A percentile compares a stretch with the other conserved stretches of the same genome.
Conservation (phyloP, 257 asterid genomes). For the Nicotiana knightiana region DNA sequence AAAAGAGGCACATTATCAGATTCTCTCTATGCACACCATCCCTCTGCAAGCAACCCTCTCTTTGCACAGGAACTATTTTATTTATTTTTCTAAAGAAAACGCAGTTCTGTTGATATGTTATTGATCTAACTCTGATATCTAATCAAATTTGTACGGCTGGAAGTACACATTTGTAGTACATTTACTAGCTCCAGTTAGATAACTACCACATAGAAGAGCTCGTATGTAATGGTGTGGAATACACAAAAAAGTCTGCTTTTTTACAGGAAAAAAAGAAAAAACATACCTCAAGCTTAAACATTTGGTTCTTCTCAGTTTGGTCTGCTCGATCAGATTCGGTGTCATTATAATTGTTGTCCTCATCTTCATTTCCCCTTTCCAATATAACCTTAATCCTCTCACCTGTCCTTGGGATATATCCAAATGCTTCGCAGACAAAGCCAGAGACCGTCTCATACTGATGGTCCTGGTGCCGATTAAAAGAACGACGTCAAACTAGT, state of each 20-base stretch:
- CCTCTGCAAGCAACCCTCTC: too few species aligned
- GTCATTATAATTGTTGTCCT: constrained; percentile 49
- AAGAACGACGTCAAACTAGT: not conserved
- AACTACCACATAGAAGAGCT: not conserved
- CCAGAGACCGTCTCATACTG: constrained; percentile 98
- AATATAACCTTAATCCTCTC: constrained; percentile 82
- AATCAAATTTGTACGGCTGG: not conserved
- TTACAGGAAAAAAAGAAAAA: not conserved
- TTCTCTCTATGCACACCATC: too few species aligned
- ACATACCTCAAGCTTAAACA: constrained; percentile 86
- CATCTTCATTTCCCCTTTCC: constrained; percentile 68
- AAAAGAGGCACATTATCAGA: not conserved
- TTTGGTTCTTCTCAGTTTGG: constrained; percentile 55
- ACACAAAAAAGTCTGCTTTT: not conserved
- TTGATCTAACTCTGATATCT: too few species aligned
- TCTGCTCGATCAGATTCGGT: constrained; percentile 59
- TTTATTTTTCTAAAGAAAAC: too few species aligned
- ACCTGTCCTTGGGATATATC: constrained; percentile 95
- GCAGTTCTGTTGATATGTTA: too few species aligned
- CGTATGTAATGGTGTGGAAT: not conserved
- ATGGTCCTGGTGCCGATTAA: constrained; percentile 57
- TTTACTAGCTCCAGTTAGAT: not conserved
- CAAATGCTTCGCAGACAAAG: constrained; percentile 95
- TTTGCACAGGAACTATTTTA: too few species aligned
- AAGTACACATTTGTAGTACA: not conserved